Evolutionary conservation across 139 green algal genomes (phyloP), one percentile per base, ranked within the genome.

Genomic region (Chlorella ohadii): DNA sequence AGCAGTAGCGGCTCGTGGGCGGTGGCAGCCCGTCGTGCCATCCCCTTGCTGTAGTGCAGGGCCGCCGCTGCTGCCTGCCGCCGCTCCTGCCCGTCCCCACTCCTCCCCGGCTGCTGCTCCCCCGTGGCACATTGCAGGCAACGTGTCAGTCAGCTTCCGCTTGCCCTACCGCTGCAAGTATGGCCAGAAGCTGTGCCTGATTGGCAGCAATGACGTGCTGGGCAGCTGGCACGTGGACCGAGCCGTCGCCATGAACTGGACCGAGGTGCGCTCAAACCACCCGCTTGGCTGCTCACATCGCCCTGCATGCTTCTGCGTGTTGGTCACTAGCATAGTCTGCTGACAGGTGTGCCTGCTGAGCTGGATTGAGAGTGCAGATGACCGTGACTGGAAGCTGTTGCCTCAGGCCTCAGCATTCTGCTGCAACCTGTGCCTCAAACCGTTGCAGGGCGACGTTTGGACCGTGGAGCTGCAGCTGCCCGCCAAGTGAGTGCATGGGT

Each of bases 401-500:
- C 12, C 51, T 22, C 51, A 19, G 51, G n/a, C n/a, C n/a, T n/a
- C n/a, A n/a, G n/a, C n/a, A n/a, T n/a, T n/a, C 51, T 59, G 51
- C 51, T 59, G 12, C 51, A 59, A 59, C 51, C 51, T 59, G 51
- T 59, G 51, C 51, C 2, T 4, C 15, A 4, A 59, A 20, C 11
- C 11, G 3, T 4, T 59, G 51, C 51, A 59, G 51, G 87, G 87
- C 11, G 83, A 91, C 33, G 72, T 90, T 16, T 91, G 87, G 87
- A 41, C 33, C 16, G 78, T 63, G 6, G 77, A 89, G 25, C 41
- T 80, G 15, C n/a, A 84, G 63, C 15, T 83, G n/a, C 78, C 63
- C 6, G 41, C 61, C 47, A 44, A 44, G 78, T 83, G 77, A 83
- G 77, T 56, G 23, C 22, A 28, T 7, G 23, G 23, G 20, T 33